Conservation (phyloP, 768 basidiomycete species). For the Pleurotus sapidus region DNA sequence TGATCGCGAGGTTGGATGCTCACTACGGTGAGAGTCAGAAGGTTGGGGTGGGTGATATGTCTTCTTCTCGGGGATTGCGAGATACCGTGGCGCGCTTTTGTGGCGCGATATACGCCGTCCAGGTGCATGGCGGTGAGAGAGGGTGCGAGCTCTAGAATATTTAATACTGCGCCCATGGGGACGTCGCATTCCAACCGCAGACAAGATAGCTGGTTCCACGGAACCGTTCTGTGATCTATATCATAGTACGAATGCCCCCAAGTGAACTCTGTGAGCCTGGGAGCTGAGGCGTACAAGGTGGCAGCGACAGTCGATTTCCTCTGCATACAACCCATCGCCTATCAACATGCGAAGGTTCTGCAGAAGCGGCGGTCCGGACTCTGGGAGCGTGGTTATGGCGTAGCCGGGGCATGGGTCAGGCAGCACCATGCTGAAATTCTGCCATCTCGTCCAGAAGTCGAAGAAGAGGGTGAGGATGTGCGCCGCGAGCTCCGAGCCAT, state of each 20-base stretch:
- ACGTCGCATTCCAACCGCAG: slow-evolving; percentile 5
- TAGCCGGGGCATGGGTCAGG: slow-evolving; percentile 5
- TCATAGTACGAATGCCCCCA: slow-evolving; percentile 3
- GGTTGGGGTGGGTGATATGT: slow-evolving; percentile 2
- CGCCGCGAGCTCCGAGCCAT: slow-evolving; percentile 2
- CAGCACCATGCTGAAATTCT: background rate
- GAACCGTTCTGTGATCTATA: slow-evolving; percentile 1
- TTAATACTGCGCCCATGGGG: background rate
- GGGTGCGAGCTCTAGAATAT: background rate
- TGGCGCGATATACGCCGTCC: background rate
- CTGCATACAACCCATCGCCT: slow-evolving; percentile 1
- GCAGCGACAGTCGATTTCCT: slow-evolving; percentile 1
- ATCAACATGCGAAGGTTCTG: background rate
- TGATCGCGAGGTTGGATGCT: background rate
- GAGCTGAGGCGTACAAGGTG: background rate
- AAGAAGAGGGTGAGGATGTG: background rate
- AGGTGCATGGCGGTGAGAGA: background rate
- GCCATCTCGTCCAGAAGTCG: slow-evolving; percentile 1
- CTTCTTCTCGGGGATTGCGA: background rate
- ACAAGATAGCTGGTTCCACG: slow-evolving; percentile 1
- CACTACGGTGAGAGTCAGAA: background rate
- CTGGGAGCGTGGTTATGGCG: slow-evolving; percentile 4
- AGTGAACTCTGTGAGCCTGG: slow-evolving; percentile 6
- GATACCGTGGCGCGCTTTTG: background rate
- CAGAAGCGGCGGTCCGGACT: slow-evolving; percentile 3